Conservation (phyloP, 2,329 filamentous ascomycete genomes). For the Cryphonectria naterciae region DNA sequence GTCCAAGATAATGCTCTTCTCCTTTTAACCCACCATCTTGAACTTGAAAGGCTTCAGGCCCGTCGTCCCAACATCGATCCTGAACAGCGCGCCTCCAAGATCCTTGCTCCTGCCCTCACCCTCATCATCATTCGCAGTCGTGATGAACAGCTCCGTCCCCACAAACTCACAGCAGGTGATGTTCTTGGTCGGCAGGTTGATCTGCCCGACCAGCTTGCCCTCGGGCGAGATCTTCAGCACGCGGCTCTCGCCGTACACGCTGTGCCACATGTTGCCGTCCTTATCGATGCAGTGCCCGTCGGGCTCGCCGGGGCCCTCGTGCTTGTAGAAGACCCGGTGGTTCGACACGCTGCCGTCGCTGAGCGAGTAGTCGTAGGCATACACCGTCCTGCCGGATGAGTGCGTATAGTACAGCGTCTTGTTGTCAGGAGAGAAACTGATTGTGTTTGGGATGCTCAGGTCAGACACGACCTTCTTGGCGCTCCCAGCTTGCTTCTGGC, state of each 20-base stretch:
- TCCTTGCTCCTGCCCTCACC: slow-evolving; percentile 65
- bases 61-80: slow-evolving; percentile 73
- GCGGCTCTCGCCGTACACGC: slow-evolving; percentile 76
- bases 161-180: slow-evolving; percentile 82
- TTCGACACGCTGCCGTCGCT: slow-evolving; percentile 68
- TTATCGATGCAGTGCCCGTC: slow-evolving; percentile 86
- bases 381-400: slow-evolving; percentile 71
- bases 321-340: slow-evolving; percentile 73
- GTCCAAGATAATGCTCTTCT: background rate
- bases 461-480: slow-evolving; percentile 54
- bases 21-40: slow-evolving; percentile 46
- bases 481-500: slow-evolving; percentile 61
- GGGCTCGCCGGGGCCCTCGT: slow-evolving; percentile 68
- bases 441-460: slow-evolving; percentile 82
- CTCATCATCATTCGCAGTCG: slow-evolving; percentile 70
- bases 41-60: slow-evolving; percentile 69
- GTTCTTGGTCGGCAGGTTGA: slow-evolving; percentile 76
- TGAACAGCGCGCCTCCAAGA: slow-evolving; percentile 74
- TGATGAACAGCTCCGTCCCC: slow-evolving; percentile 77
- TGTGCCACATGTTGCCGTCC: slow-evolving; percentile 87
- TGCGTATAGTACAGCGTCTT: slow-evolving; percentile 84
- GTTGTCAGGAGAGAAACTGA: slow-evolving; percentile 76
- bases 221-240: slow-evolving; percentile 74
- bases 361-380: slow-evolving; percentile 73
- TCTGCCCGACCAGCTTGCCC: slow-evolving; percentile 73